phyloP scores from a whole-genome alignment of 208 protist genomes.

The Acanthamoeba royreba region DNA sequence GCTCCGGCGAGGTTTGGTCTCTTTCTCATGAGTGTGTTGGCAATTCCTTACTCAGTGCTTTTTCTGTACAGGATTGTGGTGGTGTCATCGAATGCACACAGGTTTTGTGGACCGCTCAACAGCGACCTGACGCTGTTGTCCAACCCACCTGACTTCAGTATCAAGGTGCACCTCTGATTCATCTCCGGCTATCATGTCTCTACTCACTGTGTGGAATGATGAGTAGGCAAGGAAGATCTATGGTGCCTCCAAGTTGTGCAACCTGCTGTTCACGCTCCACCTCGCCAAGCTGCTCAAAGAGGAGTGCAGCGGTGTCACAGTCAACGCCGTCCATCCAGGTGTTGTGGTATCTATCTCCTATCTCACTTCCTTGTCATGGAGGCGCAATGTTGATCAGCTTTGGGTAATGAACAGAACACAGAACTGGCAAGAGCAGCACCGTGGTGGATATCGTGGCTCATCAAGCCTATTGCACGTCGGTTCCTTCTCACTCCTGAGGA shows the following conservation, averaged over 20 bases:
- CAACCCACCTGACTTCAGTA: not conserved
- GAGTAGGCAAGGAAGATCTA: not conserved
- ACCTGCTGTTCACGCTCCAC: conserved; percentile 31
- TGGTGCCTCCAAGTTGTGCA: conserved; percentile 9
- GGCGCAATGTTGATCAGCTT: too few species aligned
- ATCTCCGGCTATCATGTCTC: not conserved
- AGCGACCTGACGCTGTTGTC: not conserved
- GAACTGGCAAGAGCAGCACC: not conserved
- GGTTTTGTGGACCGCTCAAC: not conserved
- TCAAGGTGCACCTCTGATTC: not conserved
- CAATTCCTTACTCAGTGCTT: too few species aligned
- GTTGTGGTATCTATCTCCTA: not conserved
- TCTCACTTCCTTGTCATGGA: too few species aligned
- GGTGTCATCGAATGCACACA: not conserved
- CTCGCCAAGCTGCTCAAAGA: not conserved
- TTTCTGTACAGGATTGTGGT: conserved; percentile 1
- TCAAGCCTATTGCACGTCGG: not conserved
- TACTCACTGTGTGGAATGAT: not conserved
- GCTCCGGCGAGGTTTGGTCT: not conserved
- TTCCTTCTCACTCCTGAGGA: not conserved
- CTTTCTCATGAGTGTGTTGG: not conserved
- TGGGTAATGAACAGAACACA: not conserved
- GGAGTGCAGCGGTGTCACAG: not conserved
- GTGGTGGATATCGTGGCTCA: not conserved
- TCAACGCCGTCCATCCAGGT: conserved; percentile 19